Percentiles rank a stretch among this genome's conserved stretches.
These are phyloP conservation scores for Fragaria ananassa DNA, from an alignment of 306 rosid genomes.

Conservation along the genomic window DNA sequence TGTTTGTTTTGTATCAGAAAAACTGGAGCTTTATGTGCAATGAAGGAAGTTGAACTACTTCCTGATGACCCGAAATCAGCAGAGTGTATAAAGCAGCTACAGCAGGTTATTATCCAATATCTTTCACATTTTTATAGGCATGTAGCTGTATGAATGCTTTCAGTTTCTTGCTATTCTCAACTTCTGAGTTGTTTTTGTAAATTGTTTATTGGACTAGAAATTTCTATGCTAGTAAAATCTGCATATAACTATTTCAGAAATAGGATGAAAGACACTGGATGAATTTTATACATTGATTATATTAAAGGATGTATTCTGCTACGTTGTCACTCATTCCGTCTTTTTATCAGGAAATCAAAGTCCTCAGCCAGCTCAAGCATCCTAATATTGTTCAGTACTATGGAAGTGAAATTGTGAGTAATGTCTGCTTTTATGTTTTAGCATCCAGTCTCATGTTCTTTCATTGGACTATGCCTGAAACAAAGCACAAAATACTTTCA, in stretches of 20 bases:
- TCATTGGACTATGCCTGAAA: conserved; percentile 5
- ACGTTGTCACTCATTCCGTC: conserved; percentile 2
- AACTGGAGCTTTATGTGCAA: conserved; percentile 97
- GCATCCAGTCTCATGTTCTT: conserved; percentile 19
- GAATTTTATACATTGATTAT: background rate
- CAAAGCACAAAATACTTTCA: conserved; percentile 12
- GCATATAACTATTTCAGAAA: background rate
- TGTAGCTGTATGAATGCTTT: background rate
- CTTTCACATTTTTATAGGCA: background rate
- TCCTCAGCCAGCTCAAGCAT: conserved; percentile 86
- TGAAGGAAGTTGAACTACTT: conserved; percentile 91
- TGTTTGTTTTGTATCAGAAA: conserved; percentile 37
- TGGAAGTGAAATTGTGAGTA: conserved; percentile 90
- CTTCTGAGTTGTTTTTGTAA: background rate
- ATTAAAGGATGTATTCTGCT: conserved; percentile 1
- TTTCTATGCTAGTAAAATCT: background rate
- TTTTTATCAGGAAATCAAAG: conserved; percentile 73
- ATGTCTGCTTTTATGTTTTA: conserved; percentile 22
- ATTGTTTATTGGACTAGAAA: background rate
- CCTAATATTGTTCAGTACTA: conserved; percentile 91
- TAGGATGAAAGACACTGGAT: background rate
- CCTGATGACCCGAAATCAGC: conserved; percentile 90
- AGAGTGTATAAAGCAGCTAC: conserved; percentile 84
- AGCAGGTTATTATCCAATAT: conserved; percentile 56
- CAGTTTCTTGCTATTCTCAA: background rate